These are phyloP conservation scores for Mucor ambiguus DNA, from an alignment of 371 early-diverging fungal species.

Conservation along the genomic window DNA sequence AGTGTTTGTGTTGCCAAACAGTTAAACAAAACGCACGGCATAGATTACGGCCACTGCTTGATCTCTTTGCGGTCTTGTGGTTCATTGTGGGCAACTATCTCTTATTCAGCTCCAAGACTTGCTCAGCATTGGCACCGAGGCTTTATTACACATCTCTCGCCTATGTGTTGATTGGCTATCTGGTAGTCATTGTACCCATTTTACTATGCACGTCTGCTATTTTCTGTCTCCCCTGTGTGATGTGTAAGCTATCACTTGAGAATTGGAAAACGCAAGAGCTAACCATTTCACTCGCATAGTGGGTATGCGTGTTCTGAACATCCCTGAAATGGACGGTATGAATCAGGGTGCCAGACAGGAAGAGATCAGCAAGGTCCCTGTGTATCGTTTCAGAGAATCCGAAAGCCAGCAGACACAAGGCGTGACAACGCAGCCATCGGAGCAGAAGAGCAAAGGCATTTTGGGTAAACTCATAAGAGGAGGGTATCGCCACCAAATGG, in stretches of 20 bases:
- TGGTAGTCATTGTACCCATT: conserved; percentile 61
- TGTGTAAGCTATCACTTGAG: neutral
- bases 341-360: neutral
- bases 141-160: conserved; percentile 54
- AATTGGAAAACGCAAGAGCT: neutral
- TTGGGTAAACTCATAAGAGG: conserved; percentile 16
- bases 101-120: conserved; percentile 54
- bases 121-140: conserved; percentile 29
- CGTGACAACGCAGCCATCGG: neutral
- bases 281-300: neutral
- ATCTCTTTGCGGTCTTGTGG: conserved; percentile 60
- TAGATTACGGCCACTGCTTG: conserved; percentile 41
- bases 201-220: conserved; percentile 61
- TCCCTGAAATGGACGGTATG: conserved; percentile 1
- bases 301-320: conserved; percentile 11
- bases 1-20: neutral
- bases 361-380: conserved; percentile 40
- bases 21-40: neutral
- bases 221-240: conserved; percentile 59
- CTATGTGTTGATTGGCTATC: conserved; percentile 63
- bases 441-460: neutral
- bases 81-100: conserved; percentile 74
- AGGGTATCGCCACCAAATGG: neutral
- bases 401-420: neutral
- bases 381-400: conserved; percentile 29